Percentiles rank a stretch among this genome's conserved stretches.
Evolutionary conservation across 305 asterid genomes (phyloP).

Genomic region (Rubia occidens): DNA sequence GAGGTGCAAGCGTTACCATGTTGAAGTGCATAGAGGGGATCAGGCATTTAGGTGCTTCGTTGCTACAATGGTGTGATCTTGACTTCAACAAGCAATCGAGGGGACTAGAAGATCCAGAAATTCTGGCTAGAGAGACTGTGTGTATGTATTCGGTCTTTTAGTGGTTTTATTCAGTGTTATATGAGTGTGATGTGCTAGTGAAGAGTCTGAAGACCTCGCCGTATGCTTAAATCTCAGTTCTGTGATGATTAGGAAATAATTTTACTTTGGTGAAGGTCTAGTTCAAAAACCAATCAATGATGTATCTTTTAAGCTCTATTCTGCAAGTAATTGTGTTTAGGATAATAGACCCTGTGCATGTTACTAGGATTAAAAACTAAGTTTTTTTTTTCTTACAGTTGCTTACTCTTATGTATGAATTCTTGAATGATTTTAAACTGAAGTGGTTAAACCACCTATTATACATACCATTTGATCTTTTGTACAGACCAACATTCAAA

Average conservation of each 20-base stretch:
- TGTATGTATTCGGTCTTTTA: constrained; percentile 43
- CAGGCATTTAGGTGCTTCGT: constrained; percentile 74
- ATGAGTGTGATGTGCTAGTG: background rate
- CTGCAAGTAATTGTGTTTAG: background rate
- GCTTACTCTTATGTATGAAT: background rate
- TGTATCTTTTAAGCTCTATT: background rate
- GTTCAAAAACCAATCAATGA: background rate
- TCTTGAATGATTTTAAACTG: background rate
- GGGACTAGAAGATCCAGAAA: constrained; percentile 89
- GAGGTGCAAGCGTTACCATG: constrained; percentile 66
- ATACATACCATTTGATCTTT: background rate
- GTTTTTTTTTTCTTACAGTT: background rate
- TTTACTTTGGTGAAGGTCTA: background rate
- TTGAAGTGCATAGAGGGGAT: constrained; percentile 86
- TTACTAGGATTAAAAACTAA: background rate
- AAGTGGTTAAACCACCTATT: background rate
- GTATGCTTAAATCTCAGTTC: background rate
- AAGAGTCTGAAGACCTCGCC: background rate
- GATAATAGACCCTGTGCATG: background rate
- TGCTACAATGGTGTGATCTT: constrained; percentile 73
- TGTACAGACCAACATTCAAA: background rate
- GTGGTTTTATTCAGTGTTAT: background rate
- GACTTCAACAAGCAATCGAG: constrained; percentile 55
- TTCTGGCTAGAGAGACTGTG: constrained; percentile 91
- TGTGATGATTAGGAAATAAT: background rate